Base-by-base conservation (phyloP, 148 eudicot genomes). In the Rhododendron griersonianum region DNA sequence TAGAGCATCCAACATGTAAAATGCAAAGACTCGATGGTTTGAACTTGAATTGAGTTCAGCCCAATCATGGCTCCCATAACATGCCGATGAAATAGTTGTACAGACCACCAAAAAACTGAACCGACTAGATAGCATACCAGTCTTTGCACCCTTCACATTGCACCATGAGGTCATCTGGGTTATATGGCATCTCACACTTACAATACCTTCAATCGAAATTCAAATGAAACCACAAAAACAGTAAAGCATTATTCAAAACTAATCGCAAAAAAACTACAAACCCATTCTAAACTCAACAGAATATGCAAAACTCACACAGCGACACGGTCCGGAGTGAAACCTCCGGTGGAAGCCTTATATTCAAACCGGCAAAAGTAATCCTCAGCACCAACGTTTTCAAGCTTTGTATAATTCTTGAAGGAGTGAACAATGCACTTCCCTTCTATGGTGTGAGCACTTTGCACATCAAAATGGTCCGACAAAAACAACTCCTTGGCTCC, bases 61-160 rank as follows among this genome's bases (percentile, higher is more conserved):
- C 47, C 35, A 55, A 51, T 59, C 57, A 53, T 33, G 23, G n/a
- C n/a, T 23, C n/a, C 69, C 44, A 35, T 1, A 33, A 35, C 44
- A 55, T 33, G 35, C 10, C 45, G 1, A 53, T 28, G 69, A 33
- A 7, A 19, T 81, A 81, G 10, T 55, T 35, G 18, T 30, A 14
- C 25, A 51, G 16, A 15, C 82, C 14, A 35, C 8, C 4, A 53
- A 5, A 82, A 25, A 39, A 25, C 4, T 18, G 44, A 45, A 83
- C 14, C 33, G 14, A 44, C 15, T n/a, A 37, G 19, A 33, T 81
- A 81, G 18, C 13, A 69, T 91, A 93, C 95, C 95, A 93, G 82
- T 93, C 95, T 71, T 90, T 93, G 90, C 95, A 93, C 4, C 92
- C 91, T 69, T 93, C 95, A 83, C 95, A 93, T 86, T 93, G 95